Evolutionary conservation across 495 filamentous ascomycete species (phyloP).

Genomic region (Corynascus novoguineensis): DNA sequence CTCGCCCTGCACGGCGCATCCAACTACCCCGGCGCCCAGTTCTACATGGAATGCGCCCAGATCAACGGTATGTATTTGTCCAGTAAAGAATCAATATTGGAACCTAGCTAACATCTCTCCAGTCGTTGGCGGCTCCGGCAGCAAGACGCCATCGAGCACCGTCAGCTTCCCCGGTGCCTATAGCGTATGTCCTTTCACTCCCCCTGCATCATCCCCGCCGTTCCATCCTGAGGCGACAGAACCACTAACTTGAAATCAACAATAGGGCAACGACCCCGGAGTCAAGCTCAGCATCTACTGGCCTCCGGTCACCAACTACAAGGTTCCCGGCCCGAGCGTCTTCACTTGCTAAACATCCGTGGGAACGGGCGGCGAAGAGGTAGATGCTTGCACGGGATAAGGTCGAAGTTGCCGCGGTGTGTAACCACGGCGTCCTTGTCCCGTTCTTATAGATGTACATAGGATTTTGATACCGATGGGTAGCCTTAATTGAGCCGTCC

Average conservation of each 20-base stretch:
- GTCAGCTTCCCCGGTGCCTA: conserved; percentile 41
- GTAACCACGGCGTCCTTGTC: too few species aligned
- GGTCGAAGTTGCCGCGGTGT: too few species aligned
- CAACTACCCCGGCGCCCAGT: conserved; percentile 42
- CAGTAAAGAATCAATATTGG: not conserved
- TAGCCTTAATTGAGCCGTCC: too few species aligned
- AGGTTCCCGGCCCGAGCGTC: conserved; percentile 34
- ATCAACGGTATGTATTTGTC: conserved; percentile 26
- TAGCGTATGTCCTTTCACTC: conserved; percentile 22
- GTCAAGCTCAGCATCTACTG: conserved; percentile 46
- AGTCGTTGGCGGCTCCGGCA: conserved; percentile 33
- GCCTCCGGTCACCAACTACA: conserved; percentile 35
- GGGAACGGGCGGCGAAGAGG: not conserved
- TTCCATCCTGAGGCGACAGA: not conserved
- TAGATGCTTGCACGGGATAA: too few species aligned
- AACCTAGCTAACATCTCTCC: not conserved
- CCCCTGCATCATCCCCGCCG: too few species aligned
- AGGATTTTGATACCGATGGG: too few species aligned
- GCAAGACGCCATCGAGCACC: conserved; percentile 29
- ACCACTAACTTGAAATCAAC: too few species aligned
- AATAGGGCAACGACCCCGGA: conserved; percentile 36
- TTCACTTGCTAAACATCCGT: conserved; percentile 27
- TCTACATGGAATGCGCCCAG: conserved; percentile 51
- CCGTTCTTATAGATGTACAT: too few species aligned
- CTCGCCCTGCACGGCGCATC: conserved; percentile 48